These are phyloP conservation scores for Kwoniella sp. DNA, from an alignment of 768 basidiomycete species.

Conservation along the genomic window DNA sequence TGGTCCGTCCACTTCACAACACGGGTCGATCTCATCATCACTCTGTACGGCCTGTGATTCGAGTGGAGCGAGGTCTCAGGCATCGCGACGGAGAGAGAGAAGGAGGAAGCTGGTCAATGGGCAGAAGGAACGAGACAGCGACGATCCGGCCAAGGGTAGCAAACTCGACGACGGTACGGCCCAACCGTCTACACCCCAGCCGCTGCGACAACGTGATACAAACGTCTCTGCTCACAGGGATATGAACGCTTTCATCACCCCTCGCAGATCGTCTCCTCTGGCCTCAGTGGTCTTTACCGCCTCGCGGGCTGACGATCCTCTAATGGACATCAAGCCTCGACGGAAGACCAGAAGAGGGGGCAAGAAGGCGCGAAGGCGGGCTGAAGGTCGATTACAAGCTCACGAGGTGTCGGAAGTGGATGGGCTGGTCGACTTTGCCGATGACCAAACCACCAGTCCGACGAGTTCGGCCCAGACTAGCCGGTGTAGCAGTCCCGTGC, in stretches of 20 bases:
- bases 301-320: too few relatives aligned
- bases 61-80: background rate
- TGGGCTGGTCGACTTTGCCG: background rate
- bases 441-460: conserved; percentile 9
- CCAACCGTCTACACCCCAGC: background rate
- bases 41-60: too few relatives aligned
- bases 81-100: conserved; percentile 8
- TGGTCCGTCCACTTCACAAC: background rate
- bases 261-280: background rate
- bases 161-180: background rate
- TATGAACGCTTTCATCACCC: too few relatives aligned
- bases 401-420: conserved; percentile 3
- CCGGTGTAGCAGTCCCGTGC: background rate
- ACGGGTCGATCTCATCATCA: too few relatives aligned
- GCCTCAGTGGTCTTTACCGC: background rate
- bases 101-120: conserved; percentile 13
- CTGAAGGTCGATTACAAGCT: background rate
- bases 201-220: background rate
- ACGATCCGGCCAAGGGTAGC: background rate
- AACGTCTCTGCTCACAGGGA: too few relatives aligned
- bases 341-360: conserved; percentile 12
- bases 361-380: conserved; percentile 5
- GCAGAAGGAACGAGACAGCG: conserved; percentile 10
- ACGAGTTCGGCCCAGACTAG: conserved; percentile 4
- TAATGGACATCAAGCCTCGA: too few relatives aligned